phyloP scores from a whole-genome alignment of 805 yeast genomes.

The Kurtzmaniella cleridarum region DNA sequence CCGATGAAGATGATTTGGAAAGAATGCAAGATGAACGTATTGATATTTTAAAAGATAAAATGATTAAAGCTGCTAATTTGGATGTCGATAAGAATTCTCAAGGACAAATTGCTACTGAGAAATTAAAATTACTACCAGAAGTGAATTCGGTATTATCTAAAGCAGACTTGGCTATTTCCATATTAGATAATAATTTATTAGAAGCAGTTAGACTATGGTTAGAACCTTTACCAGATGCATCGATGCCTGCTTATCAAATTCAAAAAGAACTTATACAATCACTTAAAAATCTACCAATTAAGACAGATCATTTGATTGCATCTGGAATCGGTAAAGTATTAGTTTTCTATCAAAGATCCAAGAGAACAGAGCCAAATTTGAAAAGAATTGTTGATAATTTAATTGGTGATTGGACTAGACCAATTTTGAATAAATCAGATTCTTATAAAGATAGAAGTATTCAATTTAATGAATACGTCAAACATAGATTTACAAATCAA shows the following conservation, averaged over 20 bases:
- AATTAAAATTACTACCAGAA: constrained; percentile 71
- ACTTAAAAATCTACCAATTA: constrained; percentile 75
- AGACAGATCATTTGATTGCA: constrained; percentile 92
- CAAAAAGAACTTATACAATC: constrained; percentile 82
- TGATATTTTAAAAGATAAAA: constrained; percentile 72
- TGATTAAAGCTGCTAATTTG: constrained; percentile 81
- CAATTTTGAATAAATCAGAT: constrained; percentile 92
- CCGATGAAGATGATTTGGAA: constrained; percentile 91
- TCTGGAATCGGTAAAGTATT: constrained; percentile 91
- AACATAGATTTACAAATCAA: constrained; percentile 44
- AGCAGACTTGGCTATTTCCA: constrained; percentile 84
- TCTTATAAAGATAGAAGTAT: constrained; percentile 86
- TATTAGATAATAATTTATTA: constrained; percentile 85
- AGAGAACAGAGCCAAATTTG: constrained; percentile 79
- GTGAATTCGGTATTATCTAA: constrained; percentile 73
- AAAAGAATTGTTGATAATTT: constrained; percentile 86
- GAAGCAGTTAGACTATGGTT: constrained; percentile 96
- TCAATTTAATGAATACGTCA: constrained; percentile 62
- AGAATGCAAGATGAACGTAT: constrained; percentile 91
- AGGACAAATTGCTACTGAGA: constrained; percentile 67
- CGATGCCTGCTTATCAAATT: constrained; percentile 95
- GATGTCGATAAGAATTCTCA: constrained; percentile 60
- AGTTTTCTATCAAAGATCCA: constrained; percentile 86
- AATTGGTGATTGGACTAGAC: constrained; percentile 97
- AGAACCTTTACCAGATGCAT: constrained; percentile 97